Evolutionary conservation across 768 basidiomycete species (phyloP), one percentile per base, ranked within the genome.

Genomic region (Agrocybe chaxingu): DNA sequence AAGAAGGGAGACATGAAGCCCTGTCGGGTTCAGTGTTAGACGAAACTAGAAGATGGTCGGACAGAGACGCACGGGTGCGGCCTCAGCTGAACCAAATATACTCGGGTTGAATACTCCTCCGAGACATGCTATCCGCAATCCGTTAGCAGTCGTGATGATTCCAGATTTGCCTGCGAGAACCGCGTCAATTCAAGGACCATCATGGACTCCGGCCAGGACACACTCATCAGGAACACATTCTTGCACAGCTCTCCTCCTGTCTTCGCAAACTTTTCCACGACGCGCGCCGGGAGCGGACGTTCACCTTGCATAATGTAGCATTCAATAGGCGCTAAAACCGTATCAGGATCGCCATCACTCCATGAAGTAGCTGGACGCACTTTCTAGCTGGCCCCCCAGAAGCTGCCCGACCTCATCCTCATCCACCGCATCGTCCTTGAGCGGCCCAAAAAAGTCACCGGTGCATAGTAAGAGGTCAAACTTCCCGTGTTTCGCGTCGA

Each of bases 241-340:
- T 80, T 78, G 63, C 84, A 85, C 19, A 98, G 61, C 62, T 94
- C 85, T 35, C 91, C 92, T 1, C 85, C 84, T 2, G 84, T 86
- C 64, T 81, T 78, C 13, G 81, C 77, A 61, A 90, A 87, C 63
- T 84, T 87, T 55, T 86, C 82, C 51, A 90, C 79, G 12, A 97
- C 84, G 24, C 71, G 64, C 40, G 78, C 72, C 4, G 94, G 92
- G 10, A 98, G 66, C 1, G 87, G 82, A 56, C 83, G 71, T 47
- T 84, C 80, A 12, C 95, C 95, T 64, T 93, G 85, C 81, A 93
- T 94, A 51, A 97, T 84, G 70, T 96, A 98, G 58, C 92, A 94
- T 61, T 91, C 88, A 12, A 96, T 70, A 8, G 95, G 91, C 29
- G 84, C 92, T 96, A 57, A 18, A 50, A 48, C 47, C n/a, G 41